These are phyloP conservation scores for Dendrobium huoshanense DNA, from an alignment of 106 monocot genomes.

Conservation along the genomic window DNA sequence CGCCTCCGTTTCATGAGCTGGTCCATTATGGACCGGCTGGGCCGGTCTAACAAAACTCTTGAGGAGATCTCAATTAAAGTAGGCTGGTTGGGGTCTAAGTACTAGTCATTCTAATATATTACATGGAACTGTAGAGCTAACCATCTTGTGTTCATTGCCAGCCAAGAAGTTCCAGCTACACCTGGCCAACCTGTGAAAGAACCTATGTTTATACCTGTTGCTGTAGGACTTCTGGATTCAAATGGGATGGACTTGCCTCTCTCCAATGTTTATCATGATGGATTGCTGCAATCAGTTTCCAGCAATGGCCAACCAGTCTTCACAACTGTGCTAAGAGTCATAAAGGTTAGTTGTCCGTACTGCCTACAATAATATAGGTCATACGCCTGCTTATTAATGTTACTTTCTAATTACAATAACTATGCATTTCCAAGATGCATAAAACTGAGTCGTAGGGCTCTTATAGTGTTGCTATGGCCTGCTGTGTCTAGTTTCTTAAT, in stretches of 20 bases:
- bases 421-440: neutral
- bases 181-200: conserved; percentile 90
- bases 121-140: neutral
- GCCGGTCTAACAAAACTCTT: too few relatives aligned
- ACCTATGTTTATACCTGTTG: conserved; percentile 91
- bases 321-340: conserved; percentile 68
- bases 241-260: conserved; percentile 84
- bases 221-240: conserved; percentile 78
- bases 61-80: too few relatives aligned
- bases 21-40: too few relatives aligned
- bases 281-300: conserved; percentile 42
- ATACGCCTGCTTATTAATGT: neutral
- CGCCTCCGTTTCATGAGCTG: too few relatives aligned
- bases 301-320: conserved; percentile 33
- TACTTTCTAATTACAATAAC: neutral
- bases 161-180: conserved; percentile 92
- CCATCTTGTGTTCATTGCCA: conserved; percentile 16
- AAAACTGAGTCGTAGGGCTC: neutral
- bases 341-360: conserved; percentile 38
- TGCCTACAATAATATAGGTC: neutral
- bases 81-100: too few relatives aligned
- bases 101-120: neutral
- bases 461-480: neutral
- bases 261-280: conserved; percentile 64
- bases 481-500: neutral